Base-by-base conservation (phyloP, 2,329 filamentous ascomycete genomes). In the Acarospora socialis region DNA sequence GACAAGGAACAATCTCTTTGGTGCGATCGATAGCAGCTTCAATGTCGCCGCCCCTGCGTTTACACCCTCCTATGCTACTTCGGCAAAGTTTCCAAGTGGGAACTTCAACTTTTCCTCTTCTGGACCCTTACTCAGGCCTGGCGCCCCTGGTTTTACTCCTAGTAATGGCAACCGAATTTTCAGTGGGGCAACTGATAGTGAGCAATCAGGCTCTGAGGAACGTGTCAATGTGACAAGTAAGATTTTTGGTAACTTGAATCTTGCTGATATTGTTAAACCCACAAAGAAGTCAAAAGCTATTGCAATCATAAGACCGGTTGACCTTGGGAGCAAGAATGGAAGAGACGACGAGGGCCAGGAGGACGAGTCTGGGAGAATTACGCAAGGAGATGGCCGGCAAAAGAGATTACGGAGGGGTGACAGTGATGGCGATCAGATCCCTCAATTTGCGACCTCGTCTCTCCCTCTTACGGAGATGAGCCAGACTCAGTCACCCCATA, bases 211-310 rank as follows among this genome's bases (percentile, higher is more conserved):
- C n/a, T 16, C 40, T 13, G 26, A 21, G 5, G 28, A 33, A n/a
- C 29, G 37, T 16, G 13, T 30, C 17, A 26, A 22, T 14, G 28
- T 36, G 10, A n/a, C 28, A 3, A 48, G 50, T 15, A 62, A 56
- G 32, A 81, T 84, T 44, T 83, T 84, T 50, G 67, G 73, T 29
- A 75, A 74, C 24, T 77, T 86, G 42, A 69, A 64, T 33, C 54
- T 65, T 19, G 64, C 67, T 9, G 74, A 81, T 14, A 66, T 73
- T 30, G 57, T 71, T 17, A 79, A 79, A 46, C 68, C 76, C 5
- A 53, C 58, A 1, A 83, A 80, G 56, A 74, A 73, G 44, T 81
- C 77, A 4, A 94, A 90, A 57, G 83, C 83, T 7, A 70, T 93
- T 33, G 80, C 84, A 0, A 92, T 93, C 40, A 57, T 87, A 7